phyloP scores from a whole-genome alignment of 179 eudicot species.

The Actinidia arguta region DNA sequence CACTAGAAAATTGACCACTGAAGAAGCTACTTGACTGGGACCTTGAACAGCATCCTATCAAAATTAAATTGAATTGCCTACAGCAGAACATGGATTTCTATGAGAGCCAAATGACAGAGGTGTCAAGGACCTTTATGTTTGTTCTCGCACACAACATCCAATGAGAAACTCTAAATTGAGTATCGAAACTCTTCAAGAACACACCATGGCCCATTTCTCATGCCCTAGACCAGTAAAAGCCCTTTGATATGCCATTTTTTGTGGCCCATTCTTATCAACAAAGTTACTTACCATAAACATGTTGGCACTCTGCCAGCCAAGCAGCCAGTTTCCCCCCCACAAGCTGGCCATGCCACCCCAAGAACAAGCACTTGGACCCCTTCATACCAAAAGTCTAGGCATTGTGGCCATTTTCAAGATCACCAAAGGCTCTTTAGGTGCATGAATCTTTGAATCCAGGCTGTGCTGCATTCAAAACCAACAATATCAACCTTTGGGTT shows the following conservation, averaged over 20 bases:
- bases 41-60: neutral
- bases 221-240: neutral
- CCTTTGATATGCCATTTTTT: no score
- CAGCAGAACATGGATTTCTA: neutral
- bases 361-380: slow-evolving; percentile 18
- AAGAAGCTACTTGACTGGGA: neutral
- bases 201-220: slow-evolving; percentile 3
- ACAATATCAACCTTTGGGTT: neutral
- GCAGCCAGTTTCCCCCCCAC: slow-evolving; percentile 7
- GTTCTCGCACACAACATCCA: neutral
- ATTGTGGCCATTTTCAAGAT: neutral
- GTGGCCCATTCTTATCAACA: neutral
- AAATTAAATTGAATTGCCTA: neutral
- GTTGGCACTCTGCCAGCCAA: neutral
- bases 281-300: neutral
- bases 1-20: neutral
- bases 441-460: slow-evolving; percentile 8
- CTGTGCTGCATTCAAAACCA: slow-evolving; percentile 1
- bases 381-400: neutral
- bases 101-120: neutral
- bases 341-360: neutral
- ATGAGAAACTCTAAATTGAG: neutral
- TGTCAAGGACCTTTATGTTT: slow-evolving; percentile 4
- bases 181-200: neutral
- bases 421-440: neutral